Conservation (phyloP, 805 yeast genomes). For the Ogataea thermomethanolica region DNA sequence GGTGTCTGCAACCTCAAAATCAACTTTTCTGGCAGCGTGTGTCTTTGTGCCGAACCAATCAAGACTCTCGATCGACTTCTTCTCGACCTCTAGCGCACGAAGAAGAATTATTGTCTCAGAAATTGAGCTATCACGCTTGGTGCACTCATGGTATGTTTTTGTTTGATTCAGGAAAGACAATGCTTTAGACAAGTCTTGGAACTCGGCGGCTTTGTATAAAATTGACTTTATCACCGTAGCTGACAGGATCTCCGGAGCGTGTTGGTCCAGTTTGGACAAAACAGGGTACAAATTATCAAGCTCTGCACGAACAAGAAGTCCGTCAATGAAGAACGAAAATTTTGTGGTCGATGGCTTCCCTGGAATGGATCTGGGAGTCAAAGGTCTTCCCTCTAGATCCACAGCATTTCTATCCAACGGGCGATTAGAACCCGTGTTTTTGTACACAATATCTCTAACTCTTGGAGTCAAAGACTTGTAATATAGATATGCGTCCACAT, state of each 20-base stretch:
- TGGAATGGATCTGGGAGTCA: conserved; percentile 23
- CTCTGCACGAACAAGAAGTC: conserved; percentile 24
- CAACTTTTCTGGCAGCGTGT: conserved; percentile 13
- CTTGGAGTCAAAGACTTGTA: conserved; percentile 22
- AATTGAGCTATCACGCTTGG: conserved; percentile 18
- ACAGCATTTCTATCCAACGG: conserved; percentile 21
- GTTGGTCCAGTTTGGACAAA: conserved; percentile 15
- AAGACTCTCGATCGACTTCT: conserved; percentile 9
- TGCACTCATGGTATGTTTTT: conserved; percentile 11
- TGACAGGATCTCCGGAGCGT: conserved; percentile 19
- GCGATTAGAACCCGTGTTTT: conserved; percentile 21
- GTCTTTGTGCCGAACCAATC: conserved; percentile 19
- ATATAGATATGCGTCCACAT: conserved; percentile 30
- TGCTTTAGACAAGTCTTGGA: conserved; percentile 18
- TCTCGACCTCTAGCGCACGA: conserved; percentile 21
- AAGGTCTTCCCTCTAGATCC: conserved; percentile 28
- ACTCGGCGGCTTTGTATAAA: conserved; percentile 25
- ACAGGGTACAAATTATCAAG: conserved; percentile 18
- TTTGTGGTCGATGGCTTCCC: conserved; percentile 27
- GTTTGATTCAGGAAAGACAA: conserved; percentile 22
- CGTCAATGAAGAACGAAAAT: conserved; percentile 26
- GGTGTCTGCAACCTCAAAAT: conserved; percentile 4
- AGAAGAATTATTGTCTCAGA: conserved; percentile 26
- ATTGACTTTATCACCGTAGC: conserved; percentile 26
- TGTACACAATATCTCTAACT: conserved; percentile 25